Percentiles rank a stretch among this genome's conserved stretches.
Conservation (phyloP, 2,329 filamentous ascomycete species). For the Sporothrix pallida region DNA sequence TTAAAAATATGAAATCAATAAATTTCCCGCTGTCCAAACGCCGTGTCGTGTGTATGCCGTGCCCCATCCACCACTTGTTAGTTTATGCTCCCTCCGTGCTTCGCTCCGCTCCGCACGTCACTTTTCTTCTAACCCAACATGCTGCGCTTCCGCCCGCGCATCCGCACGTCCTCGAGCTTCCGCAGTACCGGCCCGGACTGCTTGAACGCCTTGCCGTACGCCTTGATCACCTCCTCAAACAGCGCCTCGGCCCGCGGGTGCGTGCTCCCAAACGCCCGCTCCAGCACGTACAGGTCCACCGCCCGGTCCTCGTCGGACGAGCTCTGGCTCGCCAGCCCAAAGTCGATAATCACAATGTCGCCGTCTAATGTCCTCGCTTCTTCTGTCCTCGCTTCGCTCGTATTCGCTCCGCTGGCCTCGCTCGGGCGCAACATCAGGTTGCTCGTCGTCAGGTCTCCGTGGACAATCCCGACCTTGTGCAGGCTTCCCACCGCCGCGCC, state of each 20-base stretch:
- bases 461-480: slow-evolving; percentile 84
- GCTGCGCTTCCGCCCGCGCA: slow-evolving; percentile 93
- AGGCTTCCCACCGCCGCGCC: slow-evolving; percentile 74
- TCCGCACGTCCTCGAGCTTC: slow-evolving; percentile 86
- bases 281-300: slow-evolving; percentile 94
- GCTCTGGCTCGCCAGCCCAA: slow-evolving; percentile 84
- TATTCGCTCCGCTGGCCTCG: slow-evolving; percentile 33
- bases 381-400: slow-evolving; percentile 28
- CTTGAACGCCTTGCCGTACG: slow-evolving; percentile 77
- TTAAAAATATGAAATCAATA: background rate
- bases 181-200: slow-evolving; percentile 76
- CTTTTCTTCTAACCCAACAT: slow-evolving; percentile 75
- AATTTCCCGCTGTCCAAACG: background rate
- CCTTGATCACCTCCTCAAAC: slow-evolving; percentile 74
- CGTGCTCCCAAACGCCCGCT: slow-evolving; percentile 92
- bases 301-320: slow-evolving; percentile 89
- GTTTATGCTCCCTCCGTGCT: background rate
- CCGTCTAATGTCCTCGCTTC: slow-evolving; percentile 57
- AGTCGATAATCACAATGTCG: slow-evolving; percentile 90
- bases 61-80: background rate
- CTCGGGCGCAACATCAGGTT: slow-evolving; percentile 79
- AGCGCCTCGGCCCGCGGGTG: slow-evolving; percentile 83
- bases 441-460: slow-evolving; percentile 96
- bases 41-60: background rate
- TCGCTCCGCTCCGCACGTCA: too few relatives aligned